Conservation (phyloP, 805 yeast genomes). For the Ogataea dorogensis region DNA sequence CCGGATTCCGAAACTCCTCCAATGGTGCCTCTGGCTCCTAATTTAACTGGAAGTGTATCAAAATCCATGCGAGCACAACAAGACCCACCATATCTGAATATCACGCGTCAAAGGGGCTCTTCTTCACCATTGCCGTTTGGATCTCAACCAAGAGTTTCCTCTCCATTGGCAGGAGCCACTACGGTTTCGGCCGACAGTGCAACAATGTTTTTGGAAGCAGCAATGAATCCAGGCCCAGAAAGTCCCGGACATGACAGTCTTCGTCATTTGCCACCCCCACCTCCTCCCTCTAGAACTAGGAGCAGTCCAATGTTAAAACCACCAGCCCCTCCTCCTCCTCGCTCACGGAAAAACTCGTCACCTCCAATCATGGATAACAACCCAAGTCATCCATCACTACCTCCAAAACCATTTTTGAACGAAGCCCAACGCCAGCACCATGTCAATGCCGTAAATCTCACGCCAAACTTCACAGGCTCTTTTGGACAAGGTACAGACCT, state of each 20-base stretch:
- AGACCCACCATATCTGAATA: conserved; percentile 10
- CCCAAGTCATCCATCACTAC: conserved; percentile 24
- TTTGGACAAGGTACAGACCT: conserved; percentile 38
- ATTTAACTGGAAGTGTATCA: conserved; percentile 55
- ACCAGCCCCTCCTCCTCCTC: conserved; percentile 34
- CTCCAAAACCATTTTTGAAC: conserved; percentile 32
- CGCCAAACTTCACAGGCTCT: conserved; percentile 14
- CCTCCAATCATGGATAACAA: conserved; percentile 19
- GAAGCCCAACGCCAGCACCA: conserved; percentile 30
- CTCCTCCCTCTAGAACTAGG: conserved; percentile 23
- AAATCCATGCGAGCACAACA: conserved; percentile 39
- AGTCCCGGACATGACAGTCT: conserved; percentile 4
- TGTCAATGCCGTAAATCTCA: conserved; percentile 18
- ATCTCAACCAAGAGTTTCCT: conserved; percentile 20
- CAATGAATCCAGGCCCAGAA: conserved; percentile 18
- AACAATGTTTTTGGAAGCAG: conserved; percentile 24
- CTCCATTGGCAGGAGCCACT: conserved; percentile 22
- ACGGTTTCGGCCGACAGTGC: conserved; percentile 21
- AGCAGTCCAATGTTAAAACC: conserved; percentile 20
- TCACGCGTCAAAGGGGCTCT: conserved; percentile 22
- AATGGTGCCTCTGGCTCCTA: conserved; percentile 44
- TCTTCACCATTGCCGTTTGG: conserved; percentile 22
- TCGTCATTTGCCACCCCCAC: conserved; percentile 30
- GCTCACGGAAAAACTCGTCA: conserved; percentile 28
- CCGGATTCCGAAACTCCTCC: conserved; percentile 12